Base-by-base conservation (phyloP, 148 eudicot genomes). In the Cornus florida region DNA sequence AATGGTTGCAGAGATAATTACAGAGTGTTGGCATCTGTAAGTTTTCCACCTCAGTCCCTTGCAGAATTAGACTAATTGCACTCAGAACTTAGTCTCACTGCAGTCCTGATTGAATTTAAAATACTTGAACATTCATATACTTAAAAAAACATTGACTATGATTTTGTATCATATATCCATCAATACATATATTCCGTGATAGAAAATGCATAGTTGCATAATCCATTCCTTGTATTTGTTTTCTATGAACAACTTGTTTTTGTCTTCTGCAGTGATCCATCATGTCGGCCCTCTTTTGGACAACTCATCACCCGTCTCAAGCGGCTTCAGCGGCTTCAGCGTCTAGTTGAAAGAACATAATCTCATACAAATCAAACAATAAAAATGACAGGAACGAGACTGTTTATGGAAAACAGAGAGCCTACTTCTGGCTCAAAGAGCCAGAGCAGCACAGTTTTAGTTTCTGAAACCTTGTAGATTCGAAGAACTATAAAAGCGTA, bases 11-110 rank as follows among this genome's bases (percentile, higher is more conserved):
- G 89, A 90, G 86, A 91, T 97, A 72, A 97, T 97, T 59, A 85
- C 70, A 22, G 94, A 97, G 28, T 97, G 99, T 79, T 97, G 99
- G 98, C 86, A 88, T 75, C 86, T 86, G 99, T 97, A 81, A 88
- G 97, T 82, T 69, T 56, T 57, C 39, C 8, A 48, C 35, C 22
- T 75, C 43, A 66, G 22, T 24, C 31, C 5, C 33, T 48, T 16
- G 4, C 28, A 8, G 28, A 14, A 31, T 48, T 14, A 2, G 16
- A 78, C 24, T 24, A 20, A 75, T 66, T 62, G 8, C 22, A 17
- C 31, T 17, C 20, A 7, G 10, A 17, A 62, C 53, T 17, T 7
- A 11, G 3, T 70, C 35, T 70, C 53, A 3, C 69, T 50, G 38
- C 23, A 69, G 0, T 53, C 31, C 69, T 65, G 68, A 62, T 17